These are phyloP conservation scores for Kuraishia ogatae DNA, from an alignment of 805 yeast genomes.

Conservation along the genomic window DNA sequence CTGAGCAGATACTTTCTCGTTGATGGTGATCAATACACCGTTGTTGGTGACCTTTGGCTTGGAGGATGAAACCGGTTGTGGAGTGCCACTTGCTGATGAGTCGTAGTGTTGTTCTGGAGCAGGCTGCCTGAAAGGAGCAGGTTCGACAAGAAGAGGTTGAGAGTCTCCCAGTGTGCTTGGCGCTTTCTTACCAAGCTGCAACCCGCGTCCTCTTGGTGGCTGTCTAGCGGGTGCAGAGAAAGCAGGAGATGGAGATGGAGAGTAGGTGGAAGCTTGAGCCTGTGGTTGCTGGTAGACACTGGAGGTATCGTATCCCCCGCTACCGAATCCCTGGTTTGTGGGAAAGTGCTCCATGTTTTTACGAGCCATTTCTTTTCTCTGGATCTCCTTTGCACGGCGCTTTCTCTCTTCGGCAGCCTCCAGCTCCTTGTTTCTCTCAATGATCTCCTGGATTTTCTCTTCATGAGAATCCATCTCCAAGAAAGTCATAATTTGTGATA, in stretches of 20 bases:
- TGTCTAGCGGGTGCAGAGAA: conserved; percentile 13
- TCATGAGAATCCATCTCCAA: conserved; percentile 98
- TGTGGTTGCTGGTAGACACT: conserved; percentile 2
- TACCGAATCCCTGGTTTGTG: conserved; percentile 19
- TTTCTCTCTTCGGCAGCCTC: conserved; percentile 97
- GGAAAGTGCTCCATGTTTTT: conserved; percentile 44
- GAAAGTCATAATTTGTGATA: conserved; percentile 78
- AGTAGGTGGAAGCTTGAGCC: conserved; percentile 10
- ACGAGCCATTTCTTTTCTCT: conserved; percentile 65
- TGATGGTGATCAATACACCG: conserved; percentile 71
- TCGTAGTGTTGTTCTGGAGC: conserved; percentile 10
- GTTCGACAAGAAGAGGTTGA: conserved; percentile 12
- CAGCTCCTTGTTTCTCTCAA: conserved; percentile 91
- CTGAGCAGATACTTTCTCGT: conserved; percentile 72
- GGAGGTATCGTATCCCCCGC: conserved; percentile 10
- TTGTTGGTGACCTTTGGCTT: conserved; percentile 40
- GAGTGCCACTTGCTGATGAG: conserved; percentile 11
- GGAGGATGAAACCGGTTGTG: conserved; percentile 13
- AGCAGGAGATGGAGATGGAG: conserved; percentile 7
- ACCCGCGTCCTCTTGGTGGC: conserved; percentile 56
- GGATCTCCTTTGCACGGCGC: conserved; percentile 86
- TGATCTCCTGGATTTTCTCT: conserved; percentile 96
- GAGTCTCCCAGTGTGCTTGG: conserved; percentile 11
- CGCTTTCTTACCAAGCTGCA: conserved; percentile 63
- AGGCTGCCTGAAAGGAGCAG: conserved; percentile 12